These are phyloP conservation scores for Xylaria curta DNA, from an alignment of 495 filamentous ascomycete species.

Conservation along the genomic window DNA sequence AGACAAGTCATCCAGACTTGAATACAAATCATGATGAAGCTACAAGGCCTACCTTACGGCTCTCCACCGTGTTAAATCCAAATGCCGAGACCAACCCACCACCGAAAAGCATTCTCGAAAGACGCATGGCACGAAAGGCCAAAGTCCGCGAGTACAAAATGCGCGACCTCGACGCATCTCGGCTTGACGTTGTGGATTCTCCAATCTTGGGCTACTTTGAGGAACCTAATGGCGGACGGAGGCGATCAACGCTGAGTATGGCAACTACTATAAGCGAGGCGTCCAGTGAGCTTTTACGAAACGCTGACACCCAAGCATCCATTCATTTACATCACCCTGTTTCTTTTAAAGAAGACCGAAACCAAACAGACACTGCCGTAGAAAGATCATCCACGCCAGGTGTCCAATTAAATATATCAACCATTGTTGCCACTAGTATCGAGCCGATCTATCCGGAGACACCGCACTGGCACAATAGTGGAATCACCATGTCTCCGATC, in stretches of 20 bases:
- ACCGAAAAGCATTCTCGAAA: slow-evolving; percentile 26
- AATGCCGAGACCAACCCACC: not conserved
- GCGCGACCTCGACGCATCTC: slow-evolving; percentile 30
- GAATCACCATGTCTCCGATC: slow-evolving; percentile 31
- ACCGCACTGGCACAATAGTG: slow-evolving; percentile 19
- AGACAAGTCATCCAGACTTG: not conserved
- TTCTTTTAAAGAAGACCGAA: not conserved
- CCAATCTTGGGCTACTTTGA: slow-evolving; percentile 32
- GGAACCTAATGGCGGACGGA: not conserved
- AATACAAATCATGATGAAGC: not conserved
- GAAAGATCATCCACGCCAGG: not conserved
- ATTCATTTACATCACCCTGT: not conserved
- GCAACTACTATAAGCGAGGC: slow-evolving; percentile 2
- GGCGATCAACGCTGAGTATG: slow-evolving; percentile 15
- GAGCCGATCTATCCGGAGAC: slow-evolving; percentile 13
- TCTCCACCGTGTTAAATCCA: not conserved
- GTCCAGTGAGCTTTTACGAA: not conserved
- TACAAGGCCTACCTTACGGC: not conserved
- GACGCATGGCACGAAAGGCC: slow-evolving; percentile 30
- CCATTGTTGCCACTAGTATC: slow-evolving; percentile 21
- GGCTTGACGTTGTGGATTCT: slow-evolving; percentile 28
- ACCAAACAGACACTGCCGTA: not conserved
- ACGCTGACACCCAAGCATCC: not conserved
- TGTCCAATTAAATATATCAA: slow-evolving; percentile 22
- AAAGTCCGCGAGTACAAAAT: slow-evolving; percentile 30